A percentile compares a stretch with the other conserved stretches of the same genome.
Evolutionary conservation across 495 filamentous ascomycete genomes (phyloP).

Genomic region (Ascodesmis nigricans): DNA sequence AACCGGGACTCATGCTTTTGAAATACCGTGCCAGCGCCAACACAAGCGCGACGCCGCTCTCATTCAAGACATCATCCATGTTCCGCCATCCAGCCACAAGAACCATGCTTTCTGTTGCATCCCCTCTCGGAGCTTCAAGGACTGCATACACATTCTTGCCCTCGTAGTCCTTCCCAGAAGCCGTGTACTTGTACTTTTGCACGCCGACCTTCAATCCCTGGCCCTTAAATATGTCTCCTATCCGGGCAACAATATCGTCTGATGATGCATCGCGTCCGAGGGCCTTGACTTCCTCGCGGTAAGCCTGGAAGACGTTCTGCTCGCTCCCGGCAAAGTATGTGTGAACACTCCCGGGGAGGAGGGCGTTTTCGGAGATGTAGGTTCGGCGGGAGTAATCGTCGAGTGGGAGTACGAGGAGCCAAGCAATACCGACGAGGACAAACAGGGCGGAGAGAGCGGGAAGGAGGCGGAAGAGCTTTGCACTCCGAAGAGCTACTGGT

Average conservation of each 20-base stretch:
- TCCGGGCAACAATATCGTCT: constrained; percentile 28
- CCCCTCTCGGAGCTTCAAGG: constrained; percentile 81
- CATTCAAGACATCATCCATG: constrained; percentile 54
- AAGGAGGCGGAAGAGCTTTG: constrained; percentile 47
- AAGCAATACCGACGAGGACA: constrained; percentile 68
- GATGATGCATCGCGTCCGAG: constrained; percentile 21
- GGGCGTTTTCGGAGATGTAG: constrained; percentile 94
- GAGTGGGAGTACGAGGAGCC: constrained; percentile 82
- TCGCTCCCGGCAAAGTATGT: constrained; percentile 94
- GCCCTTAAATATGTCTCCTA: constrained; percentile 51
- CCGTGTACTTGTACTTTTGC: constrained; percentile 61
- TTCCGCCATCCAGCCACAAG: constrained; percentile 77
- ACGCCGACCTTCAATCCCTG: constrained; percentile 64
- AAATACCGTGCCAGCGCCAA: constrained; percentile 83
- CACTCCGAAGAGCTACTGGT: constrained; percentile 29
- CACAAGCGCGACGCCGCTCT: constrained; percentile 65
- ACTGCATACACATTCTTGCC: constrained; percentile 91
- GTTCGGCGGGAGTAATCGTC: constrained; percentile 79
- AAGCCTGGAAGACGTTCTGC: constrained; percentile 83
- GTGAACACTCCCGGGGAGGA: constrained; percentile 87
- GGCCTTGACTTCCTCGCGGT: constrained; percentile 58
- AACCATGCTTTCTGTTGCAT: constrained; percentile 96
- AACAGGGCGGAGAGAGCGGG: constrained; percentile 73
- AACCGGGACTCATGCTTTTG: constrained; percentile 34
- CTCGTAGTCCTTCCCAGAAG: constrained; percentile 44